These are phyloP conservation scores for Trichoderma guizhouense DNA, from an alignment of 2,329 filamentous ascomycete genomes.

Conservation along the genomic window DNA sequence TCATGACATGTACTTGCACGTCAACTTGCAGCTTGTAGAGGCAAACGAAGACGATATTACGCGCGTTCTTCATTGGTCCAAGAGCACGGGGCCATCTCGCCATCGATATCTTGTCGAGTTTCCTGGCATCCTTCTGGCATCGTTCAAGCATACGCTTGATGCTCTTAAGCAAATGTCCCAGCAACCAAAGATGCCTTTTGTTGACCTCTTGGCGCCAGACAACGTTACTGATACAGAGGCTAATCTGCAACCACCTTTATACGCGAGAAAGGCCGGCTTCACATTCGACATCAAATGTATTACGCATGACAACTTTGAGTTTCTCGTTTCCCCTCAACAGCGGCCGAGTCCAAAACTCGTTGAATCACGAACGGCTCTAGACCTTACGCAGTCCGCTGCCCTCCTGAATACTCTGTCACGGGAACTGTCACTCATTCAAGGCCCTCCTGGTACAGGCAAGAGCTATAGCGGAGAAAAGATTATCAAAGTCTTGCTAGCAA, in stretches of 20 bases:
- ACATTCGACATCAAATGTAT: constrained; percentile 34
- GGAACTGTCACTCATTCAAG: constrained; percentile 61
- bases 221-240: constrained; percentile 21
- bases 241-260: constrained; percentile 46
- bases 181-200: constrained; percentile 45
- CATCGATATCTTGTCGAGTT: constrained; percentile 53
- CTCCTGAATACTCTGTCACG: constrained; percentile 51
- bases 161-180: constrained; percentile 53
- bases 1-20: constrained; percentile 29
- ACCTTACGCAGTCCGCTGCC: constrained; percentile 49
- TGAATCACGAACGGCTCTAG: constrained; percentile 43
- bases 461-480: constrained; percentile 57
- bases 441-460: constrained; percentile 69
- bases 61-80: constrained; percentile 32
- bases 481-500: constrained; percentile 51
- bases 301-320: constrained; percentile 3
- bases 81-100: constrained; percentile 15
- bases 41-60: constrained; percentile 22
- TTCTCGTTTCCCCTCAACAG: constrained; percentile 24
- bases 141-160: constrained; percentile 55
- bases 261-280: constrained; percentile 48
- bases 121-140: constrained; percentile 54
- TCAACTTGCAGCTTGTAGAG: constrained; percentile 32
- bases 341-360: constrained; percentile 26
- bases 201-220: constrained; percentile 42